Base-by-base conservation (phyloP, 306 rosid genomes). In the Hippophae tibetana region DNA sequence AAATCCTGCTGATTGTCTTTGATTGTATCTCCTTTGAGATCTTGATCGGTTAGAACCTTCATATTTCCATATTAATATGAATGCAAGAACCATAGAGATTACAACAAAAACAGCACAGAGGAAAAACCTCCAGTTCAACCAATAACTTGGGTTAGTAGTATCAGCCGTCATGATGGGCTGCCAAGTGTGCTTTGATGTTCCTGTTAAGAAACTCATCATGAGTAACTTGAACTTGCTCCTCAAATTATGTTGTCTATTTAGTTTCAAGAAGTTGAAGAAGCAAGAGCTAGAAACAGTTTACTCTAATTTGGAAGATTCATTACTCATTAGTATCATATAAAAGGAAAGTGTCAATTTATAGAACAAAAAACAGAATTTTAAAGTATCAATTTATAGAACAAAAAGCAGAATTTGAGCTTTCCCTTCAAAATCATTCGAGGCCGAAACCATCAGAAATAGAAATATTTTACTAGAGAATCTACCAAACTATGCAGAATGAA, bases 101-200 rank as follows among this genome's bases (percentile, higher is more conserved):
- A 75, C 18, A 25, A 88, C 43, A 23, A 53, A 82, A 45, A 84
- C 9, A 27, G 93, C 88, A 74, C 85, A 80, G 45, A 86, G 13
- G 27, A 70, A 76, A 71, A 92, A 86, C 74, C 99, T 83, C 99
- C 94, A 84, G 66, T 88, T 92, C 82, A 86, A 75, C 97, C 97
- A 92, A 65, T 92, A 92, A 61, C 85, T 77, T 14, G 57, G 74
- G 27, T 69, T 72, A 44, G 68, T 80, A 40, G 97, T 88, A 57
- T 77, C 82, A 9, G 74, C 12, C 27, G 70, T 71, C 99, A 92
- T 92, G 72, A 54, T 64, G 25, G 76, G 78, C 70, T 61, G 52
- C 81, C 84, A 70, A 58, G 58, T 68, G 52, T 57, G 72, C 23
- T 46, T 60, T 1, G 70, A 54, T 13, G 73, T 58, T 66, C 85